Evolutionary conservation across 2,329 filamentous ascomycete species (phyloP), one percentile per base, ranked within the genome.

Genomic region (Aschersonia sp.): DNA sequence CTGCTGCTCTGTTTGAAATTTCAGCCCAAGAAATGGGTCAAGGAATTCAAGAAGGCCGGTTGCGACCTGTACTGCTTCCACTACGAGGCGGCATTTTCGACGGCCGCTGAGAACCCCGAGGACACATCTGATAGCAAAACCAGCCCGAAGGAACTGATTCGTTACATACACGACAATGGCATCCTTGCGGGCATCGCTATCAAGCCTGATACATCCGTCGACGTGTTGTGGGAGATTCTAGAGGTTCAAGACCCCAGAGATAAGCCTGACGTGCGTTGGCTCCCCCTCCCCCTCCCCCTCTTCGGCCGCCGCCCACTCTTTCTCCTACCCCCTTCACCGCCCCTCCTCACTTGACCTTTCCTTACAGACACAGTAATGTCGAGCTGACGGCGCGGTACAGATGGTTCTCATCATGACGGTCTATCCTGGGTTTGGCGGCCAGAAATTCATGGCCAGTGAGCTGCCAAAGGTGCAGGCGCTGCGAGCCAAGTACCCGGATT

Each of bases 31-130:
- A 89, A 88, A 75, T 98, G 92, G 92, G 89, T 96, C 58, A 86
- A 85, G 61, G 87, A 94, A 52, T 97, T 98, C 72, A 81, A 92
- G 65, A 81, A 85, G 47, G 92, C 88, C 51, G 92, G 92, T 47
- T 96, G 89, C 68, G 88, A 98, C 66, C 76, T 98, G n/a, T 98
- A 98, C 73, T 97, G 92, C 74, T 98, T 98, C 74, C 92, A 98
- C 73, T 97, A 97, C 68, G 92, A 98, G 70, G 92, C 92, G 30
- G 92, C 92, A 53, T 77, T 92, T 55, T 94, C 87, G 46, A 86
- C 85, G 42, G 87, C 85, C 37, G 88, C 89, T 58, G 87, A 89
- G 60, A 79, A 75, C 47, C 89, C 90, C 44, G 79, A 84, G 56
- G 76, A 74, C 48, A 75, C 69, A 47, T 79, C 79, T 11, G 83